These are phyloP conservation scores for Geum urbanum DNA, from an alignment of 306 rosid genomes.

Conservation along the genomic window DNA sequence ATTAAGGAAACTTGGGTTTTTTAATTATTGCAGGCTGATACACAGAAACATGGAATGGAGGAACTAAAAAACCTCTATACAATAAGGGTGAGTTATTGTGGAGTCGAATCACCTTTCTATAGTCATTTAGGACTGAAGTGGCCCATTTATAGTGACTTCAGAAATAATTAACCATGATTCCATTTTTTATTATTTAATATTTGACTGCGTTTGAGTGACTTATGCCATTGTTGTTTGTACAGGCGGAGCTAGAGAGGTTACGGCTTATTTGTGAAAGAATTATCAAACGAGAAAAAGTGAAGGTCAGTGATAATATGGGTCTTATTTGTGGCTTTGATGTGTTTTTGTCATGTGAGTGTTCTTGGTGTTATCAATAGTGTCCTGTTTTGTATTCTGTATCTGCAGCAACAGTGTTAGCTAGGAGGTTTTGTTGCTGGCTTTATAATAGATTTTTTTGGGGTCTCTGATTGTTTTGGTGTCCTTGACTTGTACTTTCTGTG, in stretches of 20 bases:
- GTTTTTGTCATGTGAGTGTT: not conserved
- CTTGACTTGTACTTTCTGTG: not conserved
- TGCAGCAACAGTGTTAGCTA: not conserved
- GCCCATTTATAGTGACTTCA: too few relatives aligned
- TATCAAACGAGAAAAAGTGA: constrained; percentile 86
- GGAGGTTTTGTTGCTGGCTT: not conserved
- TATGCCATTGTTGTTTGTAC: constrained; percentile 31
- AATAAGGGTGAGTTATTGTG: constrained; percentile 63
- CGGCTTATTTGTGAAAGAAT: constrained; percentile 97
- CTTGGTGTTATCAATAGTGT: not conserved
- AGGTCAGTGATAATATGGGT: constrained; percentile 41
- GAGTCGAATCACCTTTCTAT: not conserved
- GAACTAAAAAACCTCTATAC: constrained; percentile 75
- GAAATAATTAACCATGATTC: not conserved
- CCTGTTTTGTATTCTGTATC: not conserved
- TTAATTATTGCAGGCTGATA: constrained; percentile 64
- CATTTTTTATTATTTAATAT: not conserved
- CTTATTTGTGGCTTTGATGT: not conserved
- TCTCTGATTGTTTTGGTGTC: not conserved
- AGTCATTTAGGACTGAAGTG: too few relatives aligned
- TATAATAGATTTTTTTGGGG: not conserved
- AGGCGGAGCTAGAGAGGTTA: constrained; percentile 94
- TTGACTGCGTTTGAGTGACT: constrained; percentile 13
- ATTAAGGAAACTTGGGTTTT: not conserved
- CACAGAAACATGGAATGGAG: constrained; percentile 81